These are phyloP conservation scores for Pyricularia grisea DNA, from an alignment of 2,329 filamentous ascomycete species.

Conservation along the genomic window DNA sequence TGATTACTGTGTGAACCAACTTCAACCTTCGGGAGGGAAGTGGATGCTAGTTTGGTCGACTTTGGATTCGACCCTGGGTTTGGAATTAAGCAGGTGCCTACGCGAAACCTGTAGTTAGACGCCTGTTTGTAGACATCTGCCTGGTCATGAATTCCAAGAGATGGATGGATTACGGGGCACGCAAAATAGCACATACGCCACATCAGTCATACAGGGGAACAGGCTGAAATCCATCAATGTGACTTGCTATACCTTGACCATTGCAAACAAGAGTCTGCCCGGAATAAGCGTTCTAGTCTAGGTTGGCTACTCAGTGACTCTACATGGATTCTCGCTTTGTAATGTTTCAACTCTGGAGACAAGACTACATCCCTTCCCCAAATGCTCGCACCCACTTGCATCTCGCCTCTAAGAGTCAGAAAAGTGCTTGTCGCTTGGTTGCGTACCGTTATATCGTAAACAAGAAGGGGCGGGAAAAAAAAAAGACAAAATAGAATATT, in stretches of 20 bases:
- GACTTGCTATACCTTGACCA: background rate
- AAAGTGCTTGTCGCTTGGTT: background rate
- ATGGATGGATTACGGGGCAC: too few species aligned
- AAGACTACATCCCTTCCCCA: background rate
- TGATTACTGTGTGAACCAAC: too few species aligned
- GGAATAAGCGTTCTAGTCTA: background rate
- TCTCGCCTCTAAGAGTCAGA: background rate
- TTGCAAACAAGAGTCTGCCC: background rate
- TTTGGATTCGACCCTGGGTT: too few species aligned
- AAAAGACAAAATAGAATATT: background rate
- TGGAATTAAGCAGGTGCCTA: too few species aligned
- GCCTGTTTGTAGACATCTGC: too few species aligned
- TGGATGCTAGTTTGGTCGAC: too few species aligned
- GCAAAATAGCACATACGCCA: too few species aligned
- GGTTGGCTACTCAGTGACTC: background rate
- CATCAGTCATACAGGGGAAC: background rate
- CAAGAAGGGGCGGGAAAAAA: background rate
- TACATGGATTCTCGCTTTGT: background rate
- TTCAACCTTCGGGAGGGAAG: too few species aligned
- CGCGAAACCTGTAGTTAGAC: too few species aligned
- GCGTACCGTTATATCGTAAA: background rate
- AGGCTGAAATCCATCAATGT: background rate
- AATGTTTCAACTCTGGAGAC: background rate
- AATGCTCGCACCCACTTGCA: background rate
- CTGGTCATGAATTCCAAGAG: too few species aligned